Evolutionary conservation across 2,329 filamentous ascomycete species (phyloP), one percentile per base, ranked within the genome.

Genomic region (Xylariaceae sp.): DNA sequence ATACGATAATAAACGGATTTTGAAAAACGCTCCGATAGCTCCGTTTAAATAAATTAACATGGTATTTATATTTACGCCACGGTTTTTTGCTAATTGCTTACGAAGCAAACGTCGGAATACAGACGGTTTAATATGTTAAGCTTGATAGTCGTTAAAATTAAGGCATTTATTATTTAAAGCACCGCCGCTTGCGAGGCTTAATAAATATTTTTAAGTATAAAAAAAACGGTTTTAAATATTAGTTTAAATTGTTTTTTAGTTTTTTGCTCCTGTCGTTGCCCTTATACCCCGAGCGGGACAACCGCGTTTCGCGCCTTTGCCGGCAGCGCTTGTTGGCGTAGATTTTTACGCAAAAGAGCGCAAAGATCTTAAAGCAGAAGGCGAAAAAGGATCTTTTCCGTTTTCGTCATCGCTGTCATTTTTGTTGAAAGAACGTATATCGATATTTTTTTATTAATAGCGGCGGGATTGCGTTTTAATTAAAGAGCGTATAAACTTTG

Each of bases 131-230:
- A 28, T 28, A 28, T 28, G 7, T 28, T 28, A 28, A 4, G 22
- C 4, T 28, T 28, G 7, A 28, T 28, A 28, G 22, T 28, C n/a
- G 34, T 14, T 62, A 60, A 50, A 73, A 71, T 4, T 64, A 45
- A 0, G n/a, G 13, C 47, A 12, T 50, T 18, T 46, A 40, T 60
- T 7, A 45, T 72, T 66, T 16, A 68, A 51, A 11, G 54, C 47
- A 22, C 49, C 47, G 14, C 47, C 58, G 81, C 82, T 80, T 78
- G 81, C 17, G 77, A 82, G 57, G 83, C 86, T 60, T 18, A 45
- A 47, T 16, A 63, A 53, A 39, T 55, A 63, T n/a, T 51, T 33
- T 2, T 57, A 58, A 28, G 55, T 59, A 49, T 55, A 60, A 19
- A 51, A 61, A 11, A 54, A 51, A 14, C 50, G 47, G 17, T 51